A percentile compares a stretch with the other conserved stretches of the same genome.
phyloP scores from a whole-genome alignment of 2,329 filamentous ascomycete species.

The Boeremia exigua region DNA sequence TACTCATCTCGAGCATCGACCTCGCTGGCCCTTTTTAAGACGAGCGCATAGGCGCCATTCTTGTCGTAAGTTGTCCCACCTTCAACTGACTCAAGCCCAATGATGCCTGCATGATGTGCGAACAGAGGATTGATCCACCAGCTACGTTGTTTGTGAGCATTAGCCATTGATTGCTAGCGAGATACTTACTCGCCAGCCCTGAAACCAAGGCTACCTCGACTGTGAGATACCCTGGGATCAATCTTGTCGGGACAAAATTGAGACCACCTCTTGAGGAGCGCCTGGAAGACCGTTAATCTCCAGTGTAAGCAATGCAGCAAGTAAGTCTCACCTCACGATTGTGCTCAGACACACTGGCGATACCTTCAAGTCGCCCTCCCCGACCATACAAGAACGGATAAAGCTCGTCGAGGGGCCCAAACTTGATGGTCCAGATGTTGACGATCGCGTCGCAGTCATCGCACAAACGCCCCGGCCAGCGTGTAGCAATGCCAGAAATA shows the following conservation, averaged over 20 bases:
- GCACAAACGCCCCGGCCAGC: constrained; percentile 55
- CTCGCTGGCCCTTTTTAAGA: constrained; percentile 51
- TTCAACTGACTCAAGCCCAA: constrained; percentile 50
- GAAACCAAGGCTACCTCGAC: constrained; percentile 53
- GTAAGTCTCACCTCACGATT: constrained; percentile 44
- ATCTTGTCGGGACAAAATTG: constrained; percentile 40
- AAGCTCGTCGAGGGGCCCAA: constrained; percentile 48
- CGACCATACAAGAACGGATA: constrained; percentile 51
- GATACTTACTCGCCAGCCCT: constrained; percentile 53
- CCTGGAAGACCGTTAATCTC: constrained; percentile 23
- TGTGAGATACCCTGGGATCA: constrained; percentile 39
- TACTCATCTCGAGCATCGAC: constrained; percentile 42
- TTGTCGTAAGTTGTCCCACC: constrained; percentile 53
- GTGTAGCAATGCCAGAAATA: constrained; percentile 53
- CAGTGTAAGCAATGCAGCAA: background rate
- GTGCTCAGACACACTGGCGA: constrained; percentile 48
- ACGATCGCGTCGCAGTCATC: constrained; percentile 54
- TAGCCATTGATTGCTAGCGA: background rate
- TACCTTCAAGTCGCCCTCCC: constrained; percentile 52
- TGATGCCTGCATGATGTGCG: constrained; percentile 56
- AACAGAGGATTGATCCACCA: constrained; percentile 60
- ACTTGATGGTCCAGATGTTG: constrained; percentile 47
- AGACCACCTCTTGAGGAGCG: constrained; percentile 43
- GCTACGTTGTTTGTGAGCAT: constrained; percentile 32
- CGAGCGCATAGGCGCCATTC: constrained; percentile 53